A percentile compares a stretch with the other conserved stretches of the same genome.
Conservation (phyloP, 345 rosid genomes). For the Eucalyptus curtisii region DNA sequence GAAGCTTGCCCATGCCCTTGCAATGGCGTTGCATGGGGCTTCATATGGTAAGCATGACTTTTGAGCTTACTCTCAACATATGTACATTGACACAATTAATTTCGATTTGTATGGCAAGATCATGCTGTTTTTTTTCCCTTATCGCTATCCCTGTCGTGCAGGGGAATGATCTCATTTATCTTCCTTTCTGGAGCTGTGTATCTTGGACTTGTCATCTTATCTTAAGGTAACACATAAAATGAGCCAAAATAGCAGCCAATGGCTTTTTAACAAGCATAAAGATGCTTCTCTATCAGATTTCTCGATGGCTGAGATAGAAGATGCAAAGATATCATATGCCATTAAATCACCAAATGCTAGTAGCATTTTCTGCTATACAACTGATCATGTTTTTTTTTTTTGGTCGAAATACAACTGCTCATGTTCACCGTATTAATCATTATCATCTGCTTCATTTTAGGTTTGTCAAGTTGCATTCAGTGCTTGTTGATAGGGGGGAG, state of each 20-base stretch:
- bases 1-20: conserved; percentile 95
- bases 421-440: background rate
- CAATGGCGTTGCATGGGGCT: conserved; percentile 92
- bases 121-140: background rate
- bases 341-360: background rate
- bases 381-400: background rate
- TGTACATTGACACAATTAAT: background rate
- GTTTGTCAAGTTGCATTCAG: background rate
- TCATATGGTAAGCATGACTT: conserved; percentile 59
- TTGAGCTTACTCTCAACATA: background rate
- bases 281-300: background rate
- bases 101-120: background rate
- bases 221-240: conserved; percentile 33
- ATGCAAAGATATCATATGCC: background rate
- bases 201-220: conserved; percentile 82
- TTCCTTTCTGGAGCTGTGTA: conserved; percentile 72
- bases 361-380: background rate
- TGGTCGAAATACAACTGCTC: background rate
- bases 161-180: conserved; percentile 89
- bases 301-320: background rate
- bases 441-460: background rate
- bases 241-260: background rate
- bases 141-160: conserved; percentile 5
- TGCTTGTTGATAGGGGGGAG: background rate
- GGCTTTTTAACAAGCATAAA: background rate